phyloP scores from a whole-genome alignment of 441 rosid genomes.

The Pelargonium cotyledonis region DNA sequence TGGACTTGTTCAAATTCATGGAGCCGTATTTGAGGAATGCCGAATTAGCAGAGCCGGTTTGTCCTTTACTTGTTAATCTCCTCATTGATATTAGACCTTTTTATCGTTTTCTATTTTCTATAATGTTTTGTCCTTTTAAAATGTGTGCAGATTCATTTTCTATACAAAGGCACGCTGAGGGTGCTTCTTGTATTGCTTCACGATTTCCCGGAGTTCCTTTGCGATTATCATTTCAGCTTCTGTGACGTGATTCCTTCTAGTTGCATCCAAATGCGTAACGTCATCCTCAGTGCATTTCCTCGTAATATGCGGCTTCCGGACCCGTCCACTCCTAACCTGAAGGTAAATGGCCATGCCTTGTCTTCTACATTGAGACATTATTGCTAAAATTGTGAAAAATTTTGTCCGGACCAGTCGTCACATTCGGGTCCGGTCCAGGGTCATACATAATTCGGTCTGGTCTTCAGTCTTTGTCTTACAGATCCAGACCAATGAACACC shows the following conservation, averaged over 20 bases:
- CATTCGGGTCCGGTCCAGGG: too few relatives aligned
- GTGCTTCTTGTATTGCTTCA: slow-evolving; percentile 27
- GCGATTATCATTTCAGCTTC: slow-evolving; percentile 28
- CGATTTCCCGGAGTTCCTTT: slow-evolving; percentile 30
- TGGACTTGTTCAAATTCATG: slow-evolving; percentile 28
- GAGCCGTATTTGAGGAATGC: slow-evolving; percentile 32
- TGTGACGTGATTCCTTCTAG: slow-evolving; percentile 30
- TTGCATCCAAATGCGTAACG: slow-evolving; percentile 30
- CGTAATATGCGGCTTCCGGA: slow-evolving; percentile 27
- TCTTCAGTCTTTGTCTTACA: too few relatives aligned
- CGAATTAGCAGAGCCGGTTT: slow-evolving; percentile 23
- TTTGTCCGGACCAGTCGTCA: too few relatives aligned
- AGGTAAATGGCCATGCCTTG: slow-evolving; percentile 13
- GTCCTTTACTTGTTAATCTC: neutral
- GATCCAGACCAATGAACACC: too few relatives aligned
- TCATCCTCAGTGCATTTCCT: slow-evolving; percentile 30
- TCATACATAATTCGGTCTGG: too few relatives aligned
- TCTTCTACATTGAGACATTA: neutral
- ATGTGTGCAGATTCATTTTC: slow-evolving; percentile 21
- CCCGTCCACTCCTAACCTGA: slow-evolving; percentile 28
- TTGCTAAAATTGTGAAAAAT: too few relatives aligned
- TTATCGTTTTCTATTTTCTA: neutral
- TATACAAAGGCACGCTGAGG: slow-evolving; percentile 27
- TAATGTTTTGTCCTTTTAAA: neutral
- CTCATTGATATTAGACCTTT: neutral